A percentile compares a stretch with the other conserved stretches of the same genome.
Evolutionary conservation across 257 asterid genomes (phyloP).

Genomic region (Penstemon newberryi): DNA sequence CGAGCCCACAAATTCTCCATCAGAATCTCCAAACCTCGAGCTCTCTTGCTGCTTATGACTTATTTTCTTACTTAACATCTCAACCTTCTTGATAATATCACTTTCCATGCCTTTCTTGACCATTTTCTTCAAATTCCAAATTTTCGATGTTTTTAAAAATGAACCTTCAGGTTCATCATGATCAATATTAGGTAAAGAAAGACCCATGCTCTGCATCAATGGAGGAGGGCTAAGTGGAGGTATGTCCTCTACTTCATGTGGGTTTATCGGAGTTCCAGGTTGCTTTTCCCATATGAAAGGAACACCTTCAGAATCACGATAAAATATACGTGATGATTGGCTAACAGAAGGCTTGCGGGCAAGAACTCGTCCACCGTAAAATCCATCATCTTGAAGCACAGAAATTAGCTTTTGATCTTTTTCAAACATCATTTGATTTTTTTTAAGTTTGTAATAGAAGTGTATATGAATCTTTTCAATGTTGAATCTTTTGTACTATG

Average conservation of each 20-base stretch:
- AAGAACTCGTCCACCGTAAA: slow-evolving; percentile 42
- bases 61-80: slow-evolving; percentile 26
- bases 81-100: slow-evolving; percentile 28
- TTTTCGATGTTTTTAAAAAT: slow-evolving; percentile 16
- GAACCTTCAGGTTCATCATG: slow-evolving; percentile 24
- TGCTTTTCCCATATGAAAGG: slow-evolving; percentile 78
- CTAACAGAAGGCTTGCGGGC: slow-evolving; percentile 49
- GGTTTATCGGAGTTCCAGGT: slow-evolving; percentile 67
- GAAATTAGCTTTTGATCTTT: slow-evolving; percentile 32
- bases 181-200: slow-evolving; percentile 50
- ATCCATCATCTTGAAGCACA: slow-evolving; percentile 51
- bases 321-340: slow-evolving; percentile 54
- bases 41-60: slow-evolving; percentile 30
- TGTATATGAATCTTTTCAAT: background rate
- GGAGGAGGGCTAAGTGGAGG: slow-evolving; percentile 77
- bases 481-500: background rate
- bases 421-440: slow-evolving; percentile 29
- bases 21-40: slow-evolving; percentile 38
- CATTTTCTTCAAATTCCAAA: slow-evolving; percentile 37
- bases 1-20: slow-evolving; percentile 33
- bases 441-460: background rate
- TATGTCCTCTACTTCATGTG: slow-evolving; percentile 42
- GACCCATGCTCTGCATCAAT: slow-evolving; percentile 45
- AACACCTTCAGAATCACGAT: slow-evolving; percentile 56
- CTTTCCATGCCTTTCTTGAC: slow-evolving; percentile 24